Conservation (phyloP, 2,329 filamentous ascomycete genomes). For the Fusarium compactum region DNA sequence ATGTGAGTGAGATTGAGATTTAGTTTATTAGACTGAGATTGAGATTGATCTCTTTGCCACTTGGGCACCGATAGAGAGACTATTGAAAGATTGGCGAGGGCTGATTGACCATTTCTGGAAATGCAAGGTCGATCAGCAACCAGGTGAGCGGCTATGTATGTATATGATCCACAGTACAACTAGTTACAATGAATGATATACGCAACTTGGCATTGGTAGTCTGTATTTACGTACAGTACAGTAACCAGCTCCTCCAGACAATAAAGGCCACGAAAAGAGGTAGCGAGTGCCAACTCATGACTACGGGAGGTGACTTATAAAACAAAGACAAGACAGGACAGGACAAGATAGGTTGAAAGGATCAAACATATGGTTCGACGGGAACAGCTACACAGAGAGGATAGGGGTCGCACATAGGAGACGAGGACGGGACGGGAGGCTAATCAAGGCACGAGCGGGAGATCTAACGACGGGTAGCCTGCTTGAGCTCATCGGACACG, state of each 20-base stretch:
- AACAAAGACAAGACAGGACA: background rate
- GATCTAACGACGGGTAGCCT: slow-evolving; percentile 48
- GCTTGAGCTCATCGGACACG: slow-evolving; percentile 49
- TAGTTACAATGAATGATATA: background rate
- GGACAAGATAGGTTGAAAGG: background rate
- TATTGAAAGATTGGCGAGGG: slow-evolving; percentile 33
- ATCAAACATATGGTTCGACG: slow-evolving; percentile 4
- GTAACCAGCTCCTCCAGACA: background rate
- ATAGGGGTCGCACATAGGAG: slow-evolving; percentile 21
- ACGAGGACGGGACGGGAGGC: slow-evolving; percentile 29
- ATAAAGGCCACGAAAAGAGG: slow-evolving; percentile 1
- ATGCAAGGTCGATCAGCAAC: slow-evolving; percentile 15
- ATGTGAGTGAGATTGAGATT: background rate
- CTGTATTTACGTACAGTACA: slow-evolving; percentile 5
- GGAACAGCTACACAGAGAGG: slow-evolving; percentile 11
- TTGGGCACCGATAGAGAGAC: slow-evolving; percentile 30
- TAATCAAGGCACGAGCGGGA: slow-evolving; percentile 32
- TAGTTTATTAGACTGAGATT: background rate
- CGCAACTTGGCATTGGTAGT: background rate
- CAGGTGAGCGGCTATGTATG: slow-evolving; percentile 1
- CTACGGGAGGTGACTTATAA: slow-evolving; percentile 14
- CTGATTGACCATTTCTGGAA: slow-evolving; percentile 10
- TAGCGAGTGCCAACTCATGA: slow-evolving; percentile 24
- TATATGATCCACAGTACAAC: background rate
- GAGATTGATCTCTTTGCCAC: slow-evolving; percentile 27